phyloP scores from a whole-genome alignment of 306 rosid species.

The Pachyrhizus erosus region DNA sequence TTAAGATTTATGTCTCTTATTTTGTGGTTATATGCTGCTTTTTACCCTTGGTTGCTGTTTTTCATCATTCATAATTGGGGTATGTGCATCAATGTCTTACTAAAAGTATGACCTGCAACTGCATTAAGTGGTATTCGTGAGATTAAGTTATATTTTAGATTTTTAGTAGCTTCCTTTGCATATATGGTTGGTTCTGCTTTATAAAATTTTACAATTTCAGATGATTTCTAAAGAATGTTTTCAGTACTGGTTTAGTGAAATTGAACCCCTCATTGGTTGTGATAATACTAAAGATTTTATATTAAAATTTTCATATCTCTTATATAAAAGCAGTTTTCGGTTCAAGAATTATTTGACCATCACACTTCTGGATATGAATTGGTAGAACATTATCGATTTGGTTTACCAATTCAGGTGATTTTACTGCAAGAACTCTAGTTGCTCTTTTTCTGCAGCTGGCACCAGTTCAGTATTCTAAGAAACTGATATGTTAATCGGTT shows the following conservation, averaged over 20 bases:
- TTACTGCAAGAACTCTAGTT: neutral
- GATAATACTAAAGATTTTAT: neutral
- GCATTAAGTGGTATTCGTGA: constrained; percentile 30
- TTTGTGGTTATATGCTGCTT: neutral
- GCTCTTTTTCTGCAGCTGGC: neutral
- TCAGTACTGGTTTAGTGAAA: neutral
- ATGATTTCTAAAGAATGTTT: constrained; percentile 11
- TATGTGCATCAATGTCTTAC: no score
- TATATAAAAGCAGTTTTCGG: neutral
- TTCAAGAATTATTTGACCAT: neutral
- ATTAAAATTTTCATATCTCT: neutral
- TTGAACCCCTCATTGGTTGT: neutral
- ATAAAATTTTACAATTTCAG: neutral
- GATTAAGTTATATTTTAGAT: constrained; percentile 33
- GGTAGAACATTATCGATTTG: neutral
- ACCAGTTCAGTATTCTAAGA: neutral
- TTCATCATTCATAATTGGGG: no score
- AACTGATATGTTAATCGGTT: neutral
- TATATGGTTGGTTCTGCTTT: neutral
- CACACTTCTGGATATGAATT: neutral
- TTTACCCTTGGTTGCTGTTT: no score
- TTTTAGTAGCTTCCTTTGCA: constrained; percentile 1
- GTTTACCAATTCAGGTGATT: neutral
- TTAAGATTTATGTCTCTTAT: constrained; percentile 7
- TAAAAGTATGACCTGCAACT: no score